These are phyloP conservation scores for Chlamydomonas incerta DNA, from an alignment of 139 green algal genomes.

Conservation along the genomic window DNA sequence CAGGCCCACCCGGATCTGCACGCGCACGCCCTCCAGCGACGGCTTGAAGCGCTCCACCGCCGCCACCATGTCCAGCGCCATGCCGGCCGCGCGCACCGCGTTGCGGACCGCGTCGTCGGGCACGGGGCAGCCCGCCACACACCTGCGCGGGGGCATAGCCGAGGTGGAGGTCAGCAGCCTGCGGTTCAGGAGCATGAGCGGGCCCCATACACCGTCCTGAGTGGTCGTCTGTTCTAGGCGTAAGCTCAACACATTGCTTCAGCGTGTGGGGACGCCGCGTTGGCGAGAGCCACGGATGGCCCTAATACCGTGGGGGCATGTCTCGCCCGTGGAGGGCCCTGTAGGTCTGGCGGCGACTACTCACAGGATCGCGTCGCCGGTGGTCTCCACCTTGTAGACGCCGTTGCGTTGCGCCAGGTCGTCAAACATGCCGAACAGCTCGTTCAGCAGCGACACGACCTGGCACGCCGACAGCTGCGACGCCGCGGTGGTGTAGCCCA, in stretches of 20 bases:
- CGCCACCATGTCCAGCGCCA: constrained; percentile 34
- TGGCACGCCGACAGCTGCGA: neutral
- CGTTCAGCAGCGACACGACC: constrained; percentile 41
- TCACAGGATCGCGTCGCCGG: constrained; percentile 17
- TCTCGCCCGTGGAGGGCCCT: too few relatives aligned
- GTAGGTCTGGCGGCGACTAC: neutral
- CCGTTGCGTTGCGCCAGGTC: constrained; percentile 3
- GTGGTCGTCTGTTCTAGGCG: too few relatives aligned
- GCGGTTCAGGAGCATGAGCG: too few relatives aligned
- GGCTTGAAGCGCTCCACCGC: neutral
- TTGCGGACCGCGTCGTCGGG: neutral
- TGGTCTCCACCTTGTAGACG: constrained; percentile 24
- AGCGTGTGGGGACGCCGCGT: too few relatives aligned
- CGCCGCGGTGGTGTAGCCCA: neutral
- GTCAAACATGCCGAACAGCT: constrained; percentile 42
- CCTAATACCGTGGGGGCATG: too few relatives aligned
- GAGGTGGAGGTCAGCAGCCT: too few relatives aligned
- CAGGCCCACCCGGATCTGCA: constrained; percentile 29
- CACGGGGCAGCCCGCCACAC: constrained; percentile 28
- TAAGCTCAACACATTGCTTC: too few relatives aligned
- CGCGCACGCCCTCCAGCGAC: neutral
- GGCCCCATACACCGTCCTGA: too few relatives aligned
- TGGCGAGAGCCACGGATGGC: too few relatives aligned
- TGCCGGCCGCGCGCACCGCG: constrained; percentile 7
- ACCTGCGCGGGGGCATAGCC: neutral